Base-by-base conservation (phyloP, 2,329 filamentous ascomycete genomes). In the Alternaria infectoria region DNA sequence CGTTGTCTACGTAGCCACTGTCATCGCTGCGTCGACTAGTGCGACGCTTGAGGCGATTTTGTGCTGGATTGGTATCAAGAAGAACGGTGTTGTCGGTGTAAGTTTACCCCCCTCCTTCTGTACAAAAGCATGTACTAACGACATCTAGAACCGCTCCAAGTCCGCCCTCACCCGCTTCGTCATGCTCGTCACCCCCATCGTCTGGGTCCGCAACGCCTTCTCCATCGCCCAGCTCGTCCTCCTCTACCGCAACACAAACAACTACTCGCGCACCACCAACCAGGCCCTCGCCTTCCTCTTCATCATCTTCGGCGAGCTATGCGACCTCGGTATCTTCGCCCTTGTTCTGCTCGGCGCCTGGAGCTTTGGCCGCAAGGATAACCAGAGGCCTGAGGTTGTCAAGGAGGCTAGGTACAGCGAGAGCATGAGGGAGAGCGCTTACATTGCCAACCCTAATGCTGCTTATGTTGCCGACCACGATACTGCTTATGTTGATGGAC, bases 221-320 rank as follows among this genome's bases (percentile, higher is more conserved):
- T 67, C 49, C 45, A 61, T 70, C 8, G 68, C 62, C 2, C 68
- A 69, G 21, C 32, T 68, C 15, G 62, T 70, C 6, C 51, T 69
- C 30, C 47, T 70, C 13, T 69, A 69, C 46, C 40, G 56, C 46
- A 46, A 70, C 51, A 47, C 59, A 10, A 66, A 61, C 30, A 45
- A 36, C 23, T 70, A 63, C 61, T 69, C 68, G 7, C 65, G 64
- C 44, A 69, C 62, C 11, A 69, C 68, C 15, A 70, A 68, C 43
- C 64, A 66, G 8, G 68, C 68, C 3, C 60, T 70, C 4, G 67
- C 68, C 1, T 70, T 70, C 45, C 36, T 70, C 17, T 70, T 70
- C 66, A 70, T 70, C 57, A 68, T 70, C 61, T 70, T 70, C 21
- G 66, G 60, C 8, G 62, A 70, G 56, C 36, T 70, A 3, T 57